Base-by-base conservation (phyloP, 352 stramenopile genomes). In the Sclerospora graminicola region DNA sequence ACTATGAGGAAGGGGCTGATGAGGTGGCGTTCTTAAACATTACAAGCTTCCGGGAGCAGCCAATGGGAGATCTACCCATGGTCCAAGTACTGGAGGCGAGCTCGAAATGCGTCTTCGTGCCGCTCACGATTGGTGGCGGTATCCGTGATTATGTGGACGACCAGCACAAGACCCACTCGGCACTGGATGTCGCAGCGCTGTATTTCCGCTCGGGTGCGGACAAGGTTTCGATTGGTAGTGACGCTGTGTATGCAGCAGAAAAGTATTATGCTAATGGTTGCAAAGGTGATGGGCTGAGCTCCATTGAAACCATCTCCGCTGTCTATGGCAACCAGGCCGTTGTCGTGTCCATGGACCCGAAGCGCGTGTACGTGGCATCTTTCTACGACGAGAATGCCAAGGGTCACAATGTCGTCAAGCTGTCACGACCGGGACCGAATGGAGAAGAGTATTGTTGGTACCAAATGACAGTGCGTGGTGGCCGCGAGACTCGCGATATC, bases 11-110 rank as follows among this genome's bases (percentile, higher is more conserved):
- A 40, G 76, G 95, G 16, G 94, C 88, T 9, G 95, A 99, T 49
- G 95, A 99, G 60, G 94, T 99, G 53, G 82, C 88, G 16, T 98
- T 99, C 64, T 69, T 99, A 24, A 99, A 98, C 75, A 98, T 99
- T 51, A 98, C 91, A n/a, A 97, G 84, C 59, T 99, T 98, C 61
- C 77, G 95, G 23, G 87, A 98, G 57, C 89, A 96, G 42, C 90
- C 97, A 7, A 89, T 98, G 46, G 92, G 94, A 35, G 95, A 98
- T 56, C 77, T 97, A 54, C 95, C 96, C 10, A 98, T 99, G 92
- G 78, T 98, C 8, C 75, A 86, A 46, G 91, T 99, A 32, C 70
- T 99, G 1, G 87, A 98, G 50, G 72, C 89, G 41, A 92, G 91
- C 35, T 98, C 89, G 1, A 83, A 97, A 60, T 83, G 71, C 24